Base-by-base conservation (phyloP, 495 filamentous ascomycete genomes). In the Tuber brumale region DNA sequence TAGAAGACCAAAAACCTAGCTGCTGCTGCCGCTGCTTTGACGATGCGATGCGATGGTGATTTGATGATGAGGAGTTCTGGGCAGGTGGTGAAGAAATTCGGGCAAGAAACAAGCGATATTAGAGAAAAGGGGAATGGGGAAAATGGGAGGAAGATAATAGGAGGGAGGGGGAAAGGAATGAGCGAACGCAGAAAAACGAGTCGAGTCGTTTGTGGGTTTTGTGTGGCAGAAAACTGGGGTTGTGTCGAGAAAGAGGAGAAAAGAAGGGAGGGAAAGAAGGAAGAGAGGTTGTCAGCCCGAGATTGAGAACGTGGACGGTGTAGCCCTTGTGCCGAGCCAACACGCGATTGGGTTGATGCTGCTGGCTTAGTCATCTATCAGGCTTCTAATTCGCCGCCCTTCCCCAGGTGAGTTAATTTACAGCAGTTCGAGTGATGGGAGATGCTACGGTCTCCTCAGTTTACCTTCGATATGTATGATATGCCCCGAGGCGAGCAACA, bases 1-100 rank as follows among this genome's bases (percentile, higher is more conserved):
- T 79, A 80, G 78, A 77, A 80, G 78, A 80, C 79, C 69, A 76
- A 80, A 80, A 80, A 80, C 78, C 78, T 80, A 80, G 78, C 78
- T 80, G 78, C 76, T 79, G 77, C 78, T 76, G 77, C 70, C 42
- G 69, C 70, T 79, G 70, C 70, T 79, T 70, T 57, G 70, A 45
- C 72, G 76, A 51, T 69, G 76, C 37, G 37, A 73, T 69, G 72
- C 37, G 37, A 73, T 69, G 72, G 72, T 46, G 39, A 79, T 70
- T 35, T 45, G 73, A 66, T 48, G 44, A 57, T 51, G 70, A 75
- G 43, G 35, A 76, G 44, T 41, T 45, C 76, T 66, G 57, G 75
- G 78, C 76, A 75, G 61, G 76, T 31, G 57, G 72, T 46, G 57
- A 61, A 27, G 45, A 45, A 57, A 51, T 70, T 19, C 70, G 71